Percentiles rank a stretch among this genome's conserved stretches.
Evolutionary conservation across 1,139 yeast genomes (phyloP).

Genomic region (Kluyveromyces sp.): DNA sequence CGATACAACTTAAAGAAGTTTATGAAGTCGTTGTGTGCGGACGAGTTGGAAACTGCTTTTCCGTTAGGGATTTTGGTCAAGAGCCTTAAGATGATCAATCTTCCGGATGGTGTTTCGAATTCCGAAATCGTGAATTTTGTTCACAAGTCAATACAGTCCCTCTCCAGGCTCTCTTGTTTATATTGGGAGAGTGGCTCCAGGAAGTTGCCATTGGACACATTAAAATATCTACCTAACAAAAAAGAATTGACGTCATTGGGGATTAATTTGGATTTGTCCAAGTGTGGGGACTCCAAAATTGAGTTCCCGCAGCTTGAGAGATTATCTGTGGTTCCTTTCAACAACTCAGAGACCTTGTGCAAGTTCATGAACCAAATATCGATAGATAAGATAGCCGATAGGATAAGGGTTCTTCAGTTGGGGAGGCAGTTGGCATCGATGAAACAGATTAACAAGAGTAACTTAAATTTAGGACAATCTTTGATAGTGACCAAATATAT

Average conservation of each 20-base stretch:
- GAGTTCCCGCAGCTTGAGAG: conserved; percentile 15
- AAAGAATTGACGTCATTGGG: conserved; percentile 10
- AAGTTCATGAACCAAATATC: conserved; percentile 15
- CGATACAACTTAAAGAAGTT: conserved; percentile 8
- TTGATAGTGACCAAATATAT: conserved; percentile 9
- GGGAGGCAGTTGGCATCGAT: conserved; percentile 6
- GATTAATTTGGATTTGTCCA: conserved; percentile 16
- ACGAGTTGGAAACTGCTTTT: conserved; percentile 1
- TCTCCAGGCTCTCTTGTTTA: conserved; percentile 13
- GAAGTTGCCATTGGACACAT: conserved; percentile 14
- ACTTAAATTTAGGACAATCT: conserved; percentile 7
- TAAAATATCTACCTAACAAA: conserved; percentile 17
- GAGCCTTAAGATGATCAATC: conserved; percentile 4
- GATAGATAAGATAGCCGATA: conserved; percentile 7
- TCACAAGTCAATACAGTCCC: conserved; percentile 6
- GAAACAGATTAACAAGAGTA: conserved; percentile 2
- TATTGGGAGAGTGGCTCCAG: conserved; percentile 17
- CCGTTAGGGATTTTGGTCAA: conserved; percentile 7
- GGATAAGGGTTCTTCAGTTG: conserved; percentile 8
- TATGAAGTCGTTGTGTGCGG: conserved; percentile 4
- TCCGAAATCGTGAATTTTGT: conserved; percentile 6
- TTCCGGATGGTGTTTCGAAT: conserved; percentile 10
- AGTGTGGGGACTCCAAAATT: neutral
- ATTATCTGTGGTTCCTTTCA: conserved; percentile 19
- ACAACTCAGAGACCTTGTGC: conserved; percentile 14